Evolutionary conservation across 306 rosid genomes (phyloP), one percentile per base, ranked within the genome.

Genomic region (Betula pendula): DNA sequence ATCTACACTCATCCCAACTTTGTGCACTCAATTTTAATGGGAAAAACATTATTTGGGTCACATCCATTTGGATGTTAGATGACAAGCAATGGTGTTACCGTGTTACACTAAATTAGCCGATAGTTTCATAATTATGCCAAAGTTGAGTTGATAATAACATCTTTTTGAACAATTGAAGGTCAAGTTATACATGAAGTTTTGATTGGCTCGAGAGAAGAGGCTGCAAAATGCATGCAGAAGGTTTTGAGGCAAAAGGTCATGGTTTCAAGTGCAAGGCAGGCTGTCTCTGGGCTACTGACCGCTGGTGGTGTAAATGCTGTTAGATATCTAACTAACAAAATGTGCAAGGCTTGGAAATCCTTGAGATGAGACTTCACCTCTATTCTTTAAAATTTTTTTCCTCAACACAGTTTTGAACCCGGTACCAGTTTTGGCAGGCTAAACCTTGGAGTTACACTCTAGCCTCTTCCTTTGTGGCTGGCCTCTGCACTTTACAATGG

Each of bases 241-340:
- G 79, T 87, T 80, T 52, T 92, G 85, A 82, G 84, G 84, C 89
- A 83, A 71, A 90, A 44, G 80, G 98, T 95, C 25, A 89, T 88
- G 96, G 80, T 88, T 79, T 95, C 97, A 79, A 95, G 97, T 80
- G 88, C 92, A 81, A 89, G 97, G 83, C 97, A 95, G 81, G 97
- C 96, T 5, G 53, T 90, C 69, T 89, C 97, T 50, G 93, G 98
- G 67, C 78, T 95, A 38, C 79, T 95, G 53, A 88, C 96, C 15
- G 93, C 68, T 40, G 97, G 97, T 22, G 94, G 90, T 79, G 86
- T 88, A 45, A 87, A 86, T 63, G 92, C 90, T 40, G 78, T 85
- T 72, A 87, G 84, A 71, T 94, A 94, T 77, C 87, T 92, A 38
- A 81, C 87, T 25, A 81, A 73, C 40, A 92, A 92, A 87, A 84